Evolutionary conservation across 495 filamentous ascomycete genomes (phyloP).

Genomic region (Pseudevernia furfuracea): DNA sequence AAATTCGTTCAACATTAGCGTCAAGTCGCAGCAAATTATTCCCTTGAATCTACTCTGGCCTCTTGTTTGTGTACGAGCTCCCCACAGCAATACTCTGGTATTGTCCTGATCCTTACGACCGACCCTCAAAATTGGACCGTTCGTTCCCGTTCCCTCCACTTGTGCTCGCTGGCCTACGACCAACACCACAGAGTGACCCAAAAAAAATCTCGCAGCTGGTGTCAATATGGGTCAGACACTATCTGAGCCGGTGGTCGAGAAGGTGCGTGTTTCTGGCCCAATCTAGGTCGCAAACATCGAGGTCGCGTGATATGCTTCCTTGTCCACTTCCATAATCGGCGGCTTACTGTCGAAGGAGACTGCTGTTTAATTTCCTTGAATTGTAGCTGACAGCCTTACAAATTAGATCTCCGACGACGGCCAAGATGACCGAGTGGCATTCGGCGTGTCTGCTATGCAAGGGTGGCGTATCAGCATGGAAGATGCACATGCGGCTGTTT

Average conservation of each 20-base stretch:
- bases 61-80: background rate
- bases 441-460: constrained; percentile 96
- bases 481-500: constrained; percentile 81
- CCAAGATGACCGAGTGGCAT: constrained; percentile 85
- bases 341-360: background rate
- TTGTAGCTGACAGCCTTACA: background rate
- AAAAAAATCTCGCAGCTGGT: constrained; percentile 11
- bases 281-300: constrained; percentile 11
- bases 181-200: constrained; percentile 16
- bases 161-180: background rate
- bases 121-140: background rate
- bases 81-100: background rate
- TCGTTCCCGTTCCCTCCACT: background rate
- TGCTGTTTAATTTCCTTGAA: background rate
- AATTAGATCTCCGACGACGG: constrained; percentile 74
- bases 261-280: constrained; percentile 55
- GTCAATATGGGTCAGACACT: constrained; percentile 91
- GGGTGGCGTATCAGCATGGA: constrained; percentile 99
- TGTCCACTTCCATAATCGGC: background rate
- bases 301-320: constrained; percentile 15
- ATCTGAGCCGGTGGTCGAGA: constrained; percentile 96
- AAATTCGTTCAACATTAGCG: background rate
- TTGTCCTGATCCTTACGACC: background rate
- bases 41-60: background rate
- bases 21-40: background rate